Evolutionary conservation across 1,284 basidiomycete species (phyloP), one percentile per base, ranked within the genome.

Genomic region (Ustilago tritici): DNA sequence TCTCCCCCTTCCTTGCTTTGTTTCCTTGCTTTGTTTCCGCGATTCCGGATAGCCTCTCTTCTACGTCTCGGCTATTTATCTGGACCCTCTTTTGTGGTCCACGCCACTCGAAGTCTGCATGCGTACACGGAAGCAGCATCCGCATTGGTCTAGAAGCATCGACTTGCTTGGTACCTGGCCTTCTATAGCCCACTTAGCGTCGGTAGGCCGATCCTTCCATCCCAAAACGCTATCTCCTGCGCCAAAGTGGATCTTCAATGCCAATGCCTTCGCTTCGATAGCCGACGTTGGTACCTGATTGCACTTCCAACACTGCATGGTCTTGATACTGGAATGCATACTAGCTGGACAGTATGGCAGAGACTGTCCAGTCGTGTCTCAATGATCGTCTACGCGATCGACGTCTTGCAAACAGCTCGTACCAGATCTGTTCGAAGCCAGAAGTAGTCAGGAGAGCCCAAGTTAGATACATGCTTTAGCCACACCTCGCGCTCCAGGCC

Each of bases 191-290:
- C 56, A 73, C 43, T 4, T 63, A 56, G 65, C 60, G 49, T 60
- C 61, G 23, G 15, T 49, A 43, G 61, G 65, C 61, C 40, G 36
- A 38, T 23, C 23, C 41, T 47, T n/a, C 4, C 19, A 73, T 46
- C 61, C 65, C 65, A 68, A 61, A 15, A 17, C 31, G 56, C 60
- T 52, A n/a, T 34, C 31, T 19, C 17, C 53, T 62, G 61, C 41
- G 34, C 56, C 49, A 28, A 28, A 28, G 49, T 56, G 31, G 62
- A 65, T 47, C 17, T 9, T 46, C 35, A 53, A 50, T 56, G 50
- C 58, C 62, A 65, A 65, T 56, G 60, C 63, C 69, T 40, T 56
- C 57, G 52, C 54, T 54, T 62, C 43, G 41, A 11, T 50, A 50
- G 49, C 49, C 49, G 31, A 50, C 49, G 1, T 49, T 31, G 19